Evolutionary conservation across 1,139 yeast species (phyloP).

Genomic region (Taphrina flavorubra): DNA sequence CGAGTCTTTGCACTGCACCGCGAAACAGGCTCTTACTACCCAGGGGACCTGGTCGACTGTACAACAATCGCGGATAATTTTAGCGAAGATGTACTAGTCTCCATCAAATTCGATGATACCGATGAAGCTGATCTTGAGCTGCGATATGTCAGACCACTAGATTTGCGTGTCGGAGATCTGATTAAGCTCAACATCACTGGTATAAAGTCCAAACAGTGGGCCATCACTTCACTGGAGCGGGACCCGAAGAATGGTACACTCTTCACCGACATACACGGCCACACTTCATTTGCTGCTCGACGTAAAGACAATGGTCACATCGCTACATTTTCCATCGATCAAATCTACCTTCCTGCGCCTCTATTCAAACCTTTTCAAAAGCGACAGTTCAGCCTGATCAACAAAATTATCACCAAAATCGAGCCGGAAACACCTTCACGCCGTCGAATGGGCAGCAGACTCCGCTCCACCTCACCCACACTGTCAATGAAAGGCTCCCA

Average conservation of each 20-base stretch:
- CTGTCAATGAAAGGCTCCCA: conserved; percentile 7
- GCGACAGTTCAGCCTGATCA: conserved; percentile 8
- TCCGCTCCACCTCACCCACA: conserved; percentile 14
- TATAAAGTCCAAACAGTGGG: conserved; percentile 8
- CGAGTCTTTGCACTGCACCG: conserved; percentile 32
- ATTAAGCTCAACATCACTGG: conserved; percentile 24
- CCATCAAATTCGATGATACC: conserved; percentile 26
- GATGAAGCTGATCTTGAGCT: conserved; percentile 5
- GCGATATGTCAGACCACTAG: conserved; percentile 24
- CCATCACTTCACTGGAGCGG: conserved; percentile 9
- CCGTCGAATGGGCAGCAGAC: neutral
- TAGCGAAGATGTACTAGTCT: conserved; percentile 8
- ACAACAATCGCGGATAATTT: neutral
- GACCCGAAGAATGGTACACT: conserved; percentile 1
- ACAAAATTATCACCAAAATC: neutral
- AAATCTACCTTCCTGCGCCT: conserved; percentile 18
- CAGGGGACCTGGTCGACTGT: conserved; percentile 22
- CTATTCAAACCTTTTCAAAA: conserved; percentile 20
- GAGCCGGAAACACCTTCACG: conserved; percentile 29
- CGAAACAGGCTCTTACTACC: conserved; percentile 22
- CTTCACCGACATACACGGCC: conserved; percentile 24
- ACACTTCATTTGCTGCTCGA: conserved; percentile 19
- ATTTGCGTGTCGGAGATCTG: conserved; percentile 28
- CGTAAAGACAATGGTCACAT: conserved; percentile 9
- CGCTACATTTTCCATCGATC: conserved; percentile 14